Conservation (phyloP, 2,329 filamentous ascomycete genomes). For the Talaromyces sp. region DNA sequence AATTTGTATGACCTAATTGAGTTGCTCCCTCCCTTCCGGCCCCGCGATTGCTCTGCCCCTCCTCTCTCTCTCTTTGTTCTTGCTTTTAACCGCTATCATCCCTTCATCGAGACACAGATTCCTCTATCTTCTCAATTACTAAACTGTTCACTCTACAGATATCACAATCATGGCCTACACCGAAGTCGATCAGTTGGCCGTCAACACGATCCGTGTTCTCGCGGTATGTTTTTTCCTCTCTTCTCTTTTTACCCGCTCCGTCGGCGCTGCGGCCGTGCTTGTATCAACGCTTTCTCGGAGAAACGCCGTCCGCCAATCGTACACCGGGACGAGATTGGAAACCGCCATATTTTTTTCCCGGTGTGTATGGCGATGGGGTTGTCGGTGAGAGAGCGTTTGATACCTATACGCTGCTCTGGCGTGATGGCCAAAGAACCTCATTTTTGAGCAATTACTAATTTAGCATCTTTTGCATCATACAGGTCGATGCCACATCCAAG, state of each 20-base stretch:
- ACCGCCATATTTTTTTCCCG: neutral
- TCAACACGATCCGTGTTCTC: slow-evolving; percentile 97
- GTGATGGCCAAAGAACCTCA: neutral
- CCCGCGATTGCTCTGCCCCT: slow-evolving; percentile 11
- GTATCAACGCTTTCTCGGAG: slow-evolving; percentile 11
- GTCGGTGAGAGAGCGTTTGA: neutral
- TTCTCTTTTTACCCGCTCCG: slow-evolving; percentile 7
- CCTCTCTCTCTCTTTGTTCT: neutral
- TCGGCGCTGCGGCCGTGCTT: neutral
- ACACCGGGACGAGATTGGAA: neutral
- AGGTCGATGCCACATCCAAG: slow-evolving; percentile 96
- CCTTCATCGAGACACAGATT: neutral
- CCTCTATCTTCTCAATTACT: neutral
- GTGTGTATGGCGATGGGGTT: neutral
- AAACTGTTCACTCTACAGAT: slow-evolving; percentile 27
- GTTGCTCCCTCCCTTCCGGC: slow-evolving; percentile 1
- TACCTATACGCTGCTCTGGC: neutral
- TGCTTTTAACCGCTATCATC: neutral
- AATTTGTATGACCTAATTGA: slow-evolving; percentile 6
- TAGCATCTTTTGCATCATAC: slow-evolving; percentile 33
- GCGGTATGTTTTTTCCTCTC: slow-evolving; percentile 66
- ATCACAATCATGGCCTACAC: slow-evolving; percentile 75
- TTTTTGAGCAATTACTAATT: slow-evolving; percentile 1
- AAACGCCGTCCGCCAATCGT: slow-evolving; percentile 7
- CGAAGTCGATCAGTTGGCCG: slow-evolving; percentile 82